These are phyloP conservation scores for Fusarium xylarioides DNA, from an alignment of 2,329 filamentous ascomycete species.

Conservation along the genomic window DNA sequence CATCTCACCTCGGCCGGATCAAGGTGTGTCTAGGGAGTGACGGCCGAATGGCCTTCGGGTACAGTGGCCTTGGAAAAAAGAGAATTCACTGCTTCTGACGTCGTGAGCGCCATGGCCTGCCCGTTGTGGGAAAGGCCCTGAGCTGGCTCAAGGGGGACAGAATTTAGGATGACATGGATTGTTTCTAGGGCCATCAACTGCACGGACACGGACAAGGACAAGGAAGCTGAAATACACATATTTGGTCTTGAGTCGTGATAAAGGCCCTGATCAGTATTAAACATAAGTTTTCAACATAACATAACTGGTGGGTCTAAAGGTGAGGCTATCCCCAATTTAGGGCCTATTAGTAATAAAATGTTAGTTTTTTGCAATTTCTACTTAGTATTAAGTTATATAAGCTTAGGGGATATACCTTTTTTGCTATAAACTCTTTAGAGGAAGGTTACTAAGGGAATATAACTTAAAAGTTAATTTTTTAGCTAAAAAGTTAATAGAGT, in stretches of 20 bases:
- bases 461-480: too few species aligned
- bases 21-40: constrained; percentile 24
- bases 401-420: too few species aligned
- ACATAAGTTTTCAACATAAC: too few species aligned
- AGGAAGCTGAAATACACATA: constrained; percentile 17
- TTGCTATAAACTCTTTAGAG: too few species aligned
- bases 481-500: too few species aligned
- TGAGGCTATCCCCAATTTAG: too few species aligned
- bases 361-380: too few species aligned
- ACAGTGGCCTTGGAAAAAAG: background rate
- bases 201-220: constrained; percentile 30
- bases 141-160: constrained; percentile 38
- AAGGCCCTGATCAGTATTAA: too few species aligned
- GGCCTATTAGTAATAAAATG: too few species aligned
- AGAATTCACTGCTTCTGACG: constrained; percentile 29
- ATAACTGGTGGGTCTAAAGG: too few species aligned
- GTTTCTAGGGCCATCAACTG: constrained; percentile 26
- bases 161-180: constrained; percentile 26
- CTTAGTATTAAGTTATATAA: too few species aligned
- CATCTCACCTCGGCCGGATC: constrained; percentile 23
- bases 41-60: constrained; percentile 5
- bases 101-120: constrained; percentile 34
- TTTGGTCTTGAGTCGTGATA: constrained; percentile 19
- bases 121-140: constrained; percentile 36
- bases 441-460: too few species aligned